Percentiles rank a stretch among this genome's conserved stretches.
Conservation (phyloP, 2,329 filamentous ascomycete species). For the Grosmannia huntii region DNA sequence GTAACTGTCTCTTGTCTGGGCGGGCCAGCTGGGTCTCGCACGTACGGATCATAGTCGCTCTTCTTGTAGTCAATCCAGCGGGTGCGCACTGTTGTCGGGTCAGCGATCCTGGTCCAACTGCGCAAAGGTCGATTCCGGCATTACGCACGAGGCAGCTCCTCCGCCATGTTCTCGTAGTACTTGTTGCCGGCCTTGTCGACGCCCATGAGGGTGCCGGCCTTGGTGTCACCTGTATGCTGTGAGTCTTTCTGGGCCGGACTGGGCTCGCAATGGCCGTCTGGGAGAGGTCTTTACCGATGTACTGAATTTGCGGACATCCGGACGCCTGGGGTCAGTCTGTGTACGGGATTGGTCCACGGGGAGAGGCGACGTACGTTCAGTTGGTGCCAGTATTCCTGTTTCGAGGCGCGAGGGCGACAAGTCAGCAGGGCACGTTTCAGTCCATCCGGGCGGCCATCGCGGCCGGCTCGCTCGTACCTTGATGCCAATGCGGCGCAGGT, state of each 20-base stretch:
- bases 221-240: conserved; percentile 68
- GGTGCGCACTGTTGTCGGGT: conserved; percentile 56
- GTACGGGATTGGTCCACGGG: neutral
- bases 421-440: conserved; percentile 21
- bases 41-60: conserved; percentile 67
- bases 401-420: conserved; percentile 7
- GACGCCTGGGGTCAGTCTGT: neutral
- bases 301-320: neutral
- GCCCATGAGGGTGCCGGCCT: conserved; percentile 76
- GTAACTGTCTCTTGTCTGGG: neutral
- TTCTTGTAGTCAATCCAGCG: conserved; percentile 97
- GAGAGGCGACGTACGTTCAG: conserved; percentile 53
- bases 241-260: neutral
- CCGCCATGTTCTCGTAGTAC: conserved; percentile 88
- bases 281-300: conserved; percentile 2
- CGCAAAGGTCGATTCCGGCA: neutral
- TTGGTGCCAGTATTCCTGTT: conserved; percentile 79
- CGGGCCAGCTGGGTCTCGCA: neutral
- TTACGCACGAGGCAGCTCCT: conserved; percentile 74
- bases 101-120: neutral
- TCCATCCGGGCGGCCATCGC: neutral
- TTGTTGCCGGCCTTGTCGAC: conserved; percentile 92
- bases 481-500: conserved; percentile 75
- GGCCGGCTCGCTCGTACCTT: conserved; percentile 46
- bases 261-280: neutral